A percentile compares a stretch with the other conserved stretches of the same genome.
These are phyloP conservation scores for Paramarasmius palmivorus DNA, from an alignment of 1,284 basidiomycete genomes.

Conservation along the genomic window DNA sequence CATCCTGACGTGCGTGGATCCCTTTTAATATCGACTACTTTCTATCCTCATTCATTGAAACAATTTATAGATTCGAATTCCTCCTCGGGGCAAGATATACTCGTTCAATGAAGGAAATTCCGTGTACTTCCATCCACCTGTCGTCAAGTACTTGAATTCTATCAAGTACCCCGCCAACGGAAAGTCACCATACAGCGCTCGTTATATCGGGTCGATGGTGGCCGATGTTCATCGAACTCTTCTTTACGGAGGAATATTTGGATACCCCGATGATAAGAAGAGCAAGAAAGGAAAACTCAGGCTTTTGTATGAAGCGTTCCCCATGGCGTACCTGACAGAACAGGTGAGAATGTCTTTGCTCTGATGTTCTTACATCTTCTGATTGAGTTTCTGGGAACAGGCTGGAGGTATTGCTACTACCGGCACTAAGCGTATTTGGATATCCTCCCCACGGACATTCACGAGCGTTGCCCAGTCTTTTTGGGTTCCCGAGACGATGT, in stretches of 20 bases:
- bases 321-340: slow-evolving; percentile 97
- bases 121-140: slow-evolving; percentile 89
- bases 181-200: slow-evolving; percentile 84
- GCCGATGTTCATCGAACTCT: slow-evolving; percentile 96
- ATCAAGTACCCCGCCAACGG: slow-evolving; percentile 88
- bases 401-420: slow-evolving; percentile 97
- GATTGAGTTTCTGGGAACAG: slow-evolving; percentile 35
- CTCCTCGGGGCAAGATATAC: slow-evolving; percentile 96
- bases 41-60: slow-evolving; percentile 9
- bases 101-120: slow-evolving; percentile 99
- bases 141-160: slow-evolving; percentile 86
- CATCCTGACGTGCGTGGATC: slow-evolving; percentile 80
- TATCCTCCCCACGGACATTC: slow-evolving; percentile 86
- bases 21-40: slow-evolving; percentile 2
- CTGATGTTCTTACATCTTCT: neutral
- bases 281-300: slow-evolving; percentile 94
- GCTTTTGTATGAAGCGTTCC: slow-evolving; percentile 97
- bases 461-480: slow-evolving; percentile 94
- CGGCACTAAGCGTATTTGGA: slow-evolving; percentile 92
- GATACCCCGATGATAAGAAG: slow-evolving; percentile 98
- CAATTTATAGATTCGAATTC: slow-evolving; percentile 87
- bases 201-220: slow-evolving; percentile 99
- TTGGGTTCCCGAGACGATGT: slow-evolving; percentile 96
- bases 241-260: slow-evolving; percentile 98
- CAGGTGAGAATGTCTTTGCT: slow-evolving; percentile 57